Conservation (phyloP, 805 yeast species). For the Nadsonia fulvescens region DNA sequence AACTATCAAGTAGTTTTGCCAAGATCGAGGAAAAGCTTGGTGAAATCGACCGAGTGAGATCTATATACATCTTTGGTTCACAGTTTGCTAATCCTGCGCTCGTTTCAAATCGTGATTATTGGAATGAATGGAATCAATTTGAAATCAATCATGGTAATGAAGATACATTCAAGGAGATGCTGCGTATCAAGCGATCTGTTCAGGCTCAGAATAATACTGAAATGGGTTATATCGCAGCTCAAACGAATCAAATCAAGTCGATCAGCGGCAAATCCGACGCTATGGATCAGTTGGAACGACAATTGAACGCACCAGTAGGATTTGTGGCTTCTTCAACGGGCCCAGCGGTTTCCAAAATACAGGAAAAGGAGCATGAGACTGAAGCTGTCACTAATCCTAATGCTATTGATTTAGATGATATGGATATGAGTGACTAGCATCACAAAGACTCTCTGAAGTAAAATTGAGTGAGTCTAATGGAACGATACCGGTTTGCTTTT, state of each 20-base stretch:
- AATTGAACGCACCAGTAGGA: conserved; percentile 10
- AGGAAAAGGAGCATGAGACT: background rate
- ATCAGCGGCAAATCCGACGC: conserved; percentile 1
- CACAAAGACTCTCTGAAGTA: background rate
- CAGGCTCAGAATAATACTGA: conserved; percentile 12
- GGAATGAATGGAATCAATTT: conserved; percentile 60
- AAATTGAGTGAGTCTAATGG: background rate
- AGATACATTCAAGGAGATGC: conserved; percentile 54
- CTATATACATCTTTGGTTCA: conserved; percentile 37
- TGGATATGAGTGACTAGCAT: background rate
- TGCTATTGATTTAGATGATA: conserved; percentile 10
- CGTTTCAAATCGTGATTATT: conserved; percentile 18
- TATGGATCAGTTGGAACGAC: conserved; percentile 4
- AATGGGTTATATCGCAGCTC: conserved; percentile 6
- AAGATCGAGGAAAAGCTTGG: conserved; percentile 31
- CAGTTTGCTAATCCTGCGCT: conserved; percentile 22
- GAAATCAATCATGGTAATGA: conserved; percentile 61
- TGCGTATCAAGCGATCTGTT: conserved; percentile 36
- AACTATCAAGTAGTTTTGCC: too few relatives aligned
- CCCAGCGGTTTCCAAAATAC: too few relatives aligned
- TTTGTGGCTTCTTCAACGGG: conserved; percentile 12
- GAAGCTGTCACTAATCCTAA: conserved; percentile 8
- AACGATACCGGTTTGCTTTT: too few relatives aligned
- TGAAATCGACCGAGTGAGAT: conserved; percentile 45
- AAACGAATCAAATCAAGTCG: conserved; percentile 1